Conservation (phyloP, 164 flowering plant species). For the Echeveria elegans region DNA sequence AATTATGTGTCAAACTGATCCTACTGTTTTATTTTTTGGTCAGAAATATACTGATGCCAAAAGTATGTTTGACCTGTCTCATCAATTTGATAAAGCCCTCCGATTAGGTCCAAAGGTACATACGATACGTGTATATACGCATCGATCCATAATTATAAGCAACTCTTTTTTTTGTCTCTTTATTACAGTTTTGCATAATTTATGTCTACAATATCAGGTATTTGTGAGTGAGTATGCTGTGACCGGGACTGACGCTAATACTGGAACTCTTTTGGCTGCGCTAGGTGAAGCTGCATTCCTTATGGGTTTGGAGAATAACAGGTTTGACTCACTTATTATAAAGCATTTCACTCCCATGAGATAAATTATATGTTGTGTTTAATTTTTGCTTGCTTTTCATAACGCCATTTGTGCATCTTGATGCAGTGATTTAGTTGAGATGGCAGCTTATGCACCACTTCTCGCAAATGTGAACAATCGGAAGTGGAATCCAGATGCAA, state of each 20-base stretch:
- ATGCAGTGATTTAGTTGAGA: conserved; percentile 73
- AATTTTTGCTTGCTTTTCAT: background rate
- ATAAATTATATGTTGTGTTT: no score
- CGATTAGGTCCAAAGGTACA: conserved; percentile 86
- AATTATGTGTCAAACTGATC: background rate
- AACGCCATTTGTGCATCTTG: no score
- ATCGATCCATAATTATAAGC: background rate
- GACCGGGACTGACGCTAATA: conserved; percentile 69
- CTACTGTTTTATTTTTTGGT: background rate
- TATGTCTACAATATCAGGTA: conserved; percentile 34
- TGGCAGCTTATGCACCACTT: conserved; percentile 98
- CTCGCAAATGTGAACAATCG: conserved; percentile 73
- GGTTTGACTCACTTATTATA: conserved; percentile 27
- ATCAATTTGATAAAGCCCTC: conserved; percentile 44
- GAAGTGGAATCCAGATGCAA: conserved; percentile 95
- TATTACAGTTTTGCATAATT: background rate
- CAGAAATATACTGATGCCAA: conserved; percentile 63
- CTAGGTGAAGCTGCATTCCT: conserved; percentile 89
- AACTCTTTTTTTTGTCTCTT: background rate
- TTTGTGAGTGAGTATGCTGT: conserved; percentile 99
- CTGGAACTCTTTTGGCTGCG: conserved; percentile 74
- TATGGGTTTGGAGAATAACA: conserved; percentile 78
- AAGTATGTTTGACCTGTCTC: conserved; percentile 38
- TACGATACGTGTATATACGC: background rate
- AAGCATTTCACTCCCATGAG: background rate